A percentile compares a stretch with the other conserved stretches of the same genome.
Conservation (phyloP, 257 asterid species). For the Solanum pinnatisectum region DNA sequence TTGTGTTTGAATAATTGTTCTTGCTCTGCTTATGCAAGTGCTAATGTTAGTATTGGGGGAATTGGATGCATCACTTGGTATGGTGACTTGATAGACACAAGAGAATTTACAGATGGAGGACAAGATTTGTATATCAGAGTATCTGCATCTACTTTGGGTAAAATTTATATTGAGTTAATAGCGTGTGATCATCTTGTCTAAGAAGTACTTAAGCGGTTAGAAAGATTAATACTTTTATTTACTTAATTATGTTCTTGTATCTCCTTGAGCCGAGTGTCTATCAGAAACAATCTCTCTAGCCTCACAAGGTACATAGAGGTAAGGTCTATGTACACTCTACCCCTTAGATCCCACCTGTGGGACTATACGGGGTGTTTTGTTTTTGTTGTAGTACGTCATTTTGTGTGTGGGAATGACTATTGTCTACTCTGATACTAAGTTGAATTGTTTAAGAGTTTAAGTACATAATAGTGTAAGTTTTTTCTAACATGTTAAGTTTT, state of each 20-base stretch:
- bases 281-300: background rate
- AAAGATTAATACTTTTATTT: background rate
- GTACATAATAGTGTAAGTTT: background rate
- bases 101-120: slow-evolving; percentile 18
- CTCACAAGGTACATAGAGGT: background rate
- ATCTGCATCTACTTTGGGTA: slow-evolving; percentile 31
- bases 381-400: background rate
- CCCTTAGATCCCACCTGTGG: background rate
- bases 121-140: slow-evolving; percentile 25
- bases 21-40: background rate
- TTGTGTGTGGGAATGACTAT: background rate
- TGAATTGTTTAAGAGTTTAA: background rate
- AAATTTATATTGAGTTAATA: background rate
- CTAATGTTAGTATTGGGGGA: background rate
- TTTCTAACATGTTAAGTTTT: background rate
- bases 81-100: slow-evolving; percentile 24
- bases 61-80: slow-evolving; percentile 29
- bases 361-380: too few relatives aligned
- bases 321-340: background rate
- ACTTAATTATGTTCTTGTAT: background rate
- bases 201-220: background rate
- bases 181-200: background rate
- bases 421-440: background rate
- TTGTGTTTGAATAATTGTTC: background rate
- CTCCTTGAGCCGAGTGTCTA: background rate